Conservation (phyloP, 2,329 filamentous ascomycete species). For the Ilyonectria robusta region DNA sequence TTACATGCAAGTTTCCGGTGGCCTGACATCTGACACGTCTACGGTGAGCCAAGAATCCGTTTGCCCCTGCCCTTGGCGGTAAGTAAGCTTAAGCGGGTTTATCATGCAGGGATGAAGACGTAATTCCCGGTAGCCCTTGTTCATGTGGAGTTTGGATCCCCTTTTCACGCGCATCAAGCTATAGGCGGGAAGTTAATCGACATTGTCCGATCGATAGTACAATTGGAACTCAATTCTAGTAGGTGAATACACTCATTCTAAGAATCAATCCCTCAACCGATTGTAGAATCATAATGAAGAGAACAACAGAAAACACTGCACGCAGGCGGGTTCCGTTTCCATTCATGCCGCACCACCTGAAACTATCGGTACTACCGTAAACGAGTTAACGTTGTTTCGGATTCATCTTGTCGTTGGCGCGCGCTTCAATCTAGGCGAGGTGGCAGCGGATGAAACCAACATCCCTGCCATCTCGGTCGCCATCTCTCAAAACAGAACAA, state of each 20-base stretch:
- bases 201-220: not conserved
- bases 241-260: not conserved
- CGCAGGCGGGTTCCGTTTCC: constrained; percentile 2
- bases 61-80: not conserved
- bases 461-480: constrained; percentile 28
- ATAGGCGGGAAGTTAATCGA: not conserved
- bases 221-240: not conserved
- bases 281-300: not conserved
- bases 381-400: constrained; percentile 17
- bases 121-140: not conserved
- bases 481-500: constrained; percentile 31
- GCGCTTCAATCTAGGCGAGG: constrained; percentile 27
- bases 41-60: not conserved
- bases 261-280: not conserved
- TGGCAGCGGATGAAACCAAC: constrained; percentile 20
- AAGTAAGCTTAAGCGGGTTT: constrained; percentile 25
- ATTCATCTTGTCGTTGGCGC: constrained; percentile 31
- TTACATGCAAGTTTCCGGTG: not conserved
- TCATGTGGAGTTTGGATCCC: not conserved
- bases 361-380: constrained; percentile 24
- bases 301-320: not conserved
- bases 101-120: not conserved
- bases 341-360: constrained; percentile 21
- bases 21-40: constrained; percentile 1
- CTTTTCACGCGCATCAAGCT: not conserved